Percentiles rank a stretch among this genome's conserved stretches.
Conservation (phyloP, 305 asterid genomes). For the Striga hermonthica region DNA sequence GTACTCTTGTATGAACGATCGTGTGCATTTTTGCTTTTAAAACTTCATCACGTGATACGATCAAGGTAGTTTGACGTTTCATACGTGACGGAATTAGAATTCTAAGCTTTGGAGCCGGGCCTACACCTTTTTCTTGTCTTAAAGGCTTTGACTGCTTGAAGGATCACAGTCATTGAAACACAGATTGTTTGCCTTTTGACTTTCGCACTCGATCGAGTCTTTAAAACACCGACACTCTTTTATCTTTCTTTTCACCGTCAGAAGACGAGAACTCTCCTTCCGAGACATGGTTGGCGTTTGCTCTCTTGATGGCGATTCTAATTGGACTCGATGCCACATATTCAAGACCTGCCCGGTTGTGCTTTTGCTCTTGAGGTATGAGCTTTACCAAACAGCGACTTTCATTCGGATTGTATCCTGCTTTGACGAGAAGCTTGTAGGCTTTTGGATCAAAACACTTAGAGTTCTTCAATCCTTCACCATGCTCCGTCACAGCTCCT, state of each 20-base stretch:
- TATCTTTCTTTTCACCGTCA: background rate
- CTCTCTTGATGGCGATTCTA: background rate
- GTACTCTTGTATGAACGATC: background rate
- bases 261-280: background rate
- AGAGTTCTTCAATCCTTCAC: background rate
- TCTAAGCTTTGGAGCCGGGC: background rate
- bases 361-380: background rate
- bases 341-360: background rate
- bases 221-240: background rate
- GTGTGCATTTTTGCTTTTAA: background rate
- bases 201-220: background rate
- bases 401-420: background rate
- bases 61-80: background rate
- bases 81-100: background rate
- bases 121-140: background rate
- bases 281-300: background rate
- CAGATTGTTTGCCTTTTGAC: background rate
- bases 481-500: background rate
- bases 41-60: background rate
- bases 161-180: background rate
- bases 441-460: conserved; percentile 1
- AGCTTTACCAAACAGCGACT: background rate
- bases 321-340: background rate
- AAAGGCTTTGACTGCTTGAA: background rate
- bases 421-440: background rate